phyloP scores from a whole-genome alignment of 768 basidiomycete species.

The Suillus variegatus region DNA sequence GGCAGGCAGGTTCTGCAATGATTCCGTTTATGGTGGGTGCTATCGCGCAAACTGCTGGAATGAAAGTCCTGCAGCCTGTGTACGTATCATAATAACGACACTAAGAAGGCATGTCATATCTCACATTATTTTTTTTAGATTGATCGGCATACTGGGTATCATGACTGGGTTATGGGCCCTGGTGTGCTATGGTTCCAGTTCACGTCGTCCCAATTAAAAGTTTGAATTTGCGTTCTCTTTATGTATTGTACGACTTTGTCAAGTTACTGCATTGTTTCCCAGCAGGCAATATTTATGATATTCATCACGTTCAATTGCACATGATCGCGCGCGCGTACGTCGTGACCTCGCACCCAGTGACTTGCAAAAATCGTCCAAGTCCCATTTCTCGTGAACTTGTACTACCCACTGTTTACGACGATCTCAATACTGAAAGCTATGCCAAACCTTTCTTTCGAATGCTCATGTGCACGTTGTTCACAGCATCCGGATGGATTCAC shows the following conservation, averaged over 20 bases:
- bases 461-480: background rate
- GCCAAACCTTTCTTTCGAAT: background rate
- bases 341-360: background rate
- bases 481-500: background rate
- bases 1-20: conserved; percentile 71
- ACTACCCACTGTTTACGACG: background rate
- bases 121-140: background rate
- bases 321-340: background rate
- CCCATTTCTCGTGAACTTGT: background rate
- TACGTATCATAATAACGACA: conserved; percentile 14
- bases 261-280: background rate
- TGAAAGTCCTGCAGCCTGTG: conserved; percentile 40
- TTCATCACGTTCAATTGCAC: background rate
- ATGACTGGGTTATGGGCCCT: conserved; percentile 37
- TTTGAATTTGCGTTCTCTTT: background rate
- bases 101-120: background rate
- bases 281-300: background rate
- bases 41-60: conserved; percentile 61
- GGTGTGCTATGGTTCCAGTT: conserved; percentile 1
- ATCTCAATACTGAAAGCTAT: background rate
- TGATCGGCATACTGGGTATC: conserved; percentile 34
- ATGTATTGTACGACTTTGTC: background rate
- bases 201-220: conserved; percentile 6
- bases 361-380: background rate
- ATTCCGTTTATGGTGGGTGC: conserved; percentile 75